Percentiles rank a stretch among this genome's conserved stretches.
phyloP scores from a whole-genome alignment of 106 monocot species.

The Dioscorea alata region DNA sequence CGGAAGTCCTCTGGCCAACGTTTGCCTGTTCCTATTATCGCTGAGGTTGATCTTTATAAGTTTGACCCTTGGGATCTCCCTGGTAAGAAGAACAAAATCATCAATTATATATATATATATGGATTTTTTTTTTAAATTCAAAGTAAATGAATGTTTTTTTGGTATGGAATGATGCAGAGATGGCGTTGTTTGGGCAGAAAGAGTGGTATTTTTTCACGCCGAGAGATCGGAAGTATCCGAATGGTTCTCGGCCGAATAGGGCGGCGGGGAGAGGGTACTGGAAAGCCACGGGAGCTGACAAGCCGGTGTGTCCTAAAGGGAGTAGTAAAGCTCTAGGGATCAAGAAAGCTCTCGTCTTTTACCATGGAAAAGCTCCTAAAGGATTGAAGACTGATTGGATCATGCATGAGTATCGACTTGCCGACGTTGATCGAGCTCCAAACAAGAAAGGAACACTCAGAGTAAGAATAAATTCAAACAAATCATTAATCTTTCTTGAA shows the following conservation, averaged over 20 bases:
- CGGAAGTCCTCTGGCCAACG: conserved; percentile 14
- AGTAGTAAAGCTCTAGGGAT: conserved; percentile 26
- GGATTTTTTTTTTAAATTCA: no score
- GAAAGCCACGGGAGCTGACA: conserved; percentile 58
- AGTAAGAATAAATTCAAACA: not conserved
- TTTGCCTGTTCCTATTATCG: conserved; percentile 39
- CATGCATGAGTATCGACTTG: conserved; percentile 60
- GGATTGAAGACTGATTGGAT: conserved; percentile 62
- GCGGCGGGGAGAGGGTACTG: conserved; percentile 45
- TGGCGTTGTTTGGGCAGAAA: conserved; percentile 41
- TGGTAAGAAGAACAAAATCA: conserved; percentile 6
- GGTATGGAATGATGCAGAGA: conserved; percentile 23
- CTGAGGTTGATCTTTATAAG: conserved; percentile 42
- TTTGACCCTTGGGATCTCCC: conserved; percentile 34
- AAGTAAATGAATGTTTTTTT: not conserved
- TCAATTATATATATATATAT: not conserved
- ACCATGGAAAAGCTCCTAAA: conserved; percentile 46
- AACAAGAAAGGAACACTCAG: conserved; percentile 1
- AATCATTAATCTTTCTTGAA: no score
- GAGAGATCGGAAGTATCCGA: conserved; percentile 24
- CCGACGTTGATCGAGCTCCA: conserved; percentile 12
- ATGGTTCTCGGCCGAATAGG: conserved; percentile 45
- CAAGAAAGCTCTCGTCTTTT: conserved; percentile 59
- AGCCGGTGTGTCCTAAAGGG: conserved; percentile 38
- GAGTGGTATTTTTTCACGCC: conserved; percentile 66